These are phyloP conservation scores for Trichophyton mentagrophytes DNA, from an alignment of 2,329 filamentous ascomycete genomes.

Conservation along the genomic window DNA sequence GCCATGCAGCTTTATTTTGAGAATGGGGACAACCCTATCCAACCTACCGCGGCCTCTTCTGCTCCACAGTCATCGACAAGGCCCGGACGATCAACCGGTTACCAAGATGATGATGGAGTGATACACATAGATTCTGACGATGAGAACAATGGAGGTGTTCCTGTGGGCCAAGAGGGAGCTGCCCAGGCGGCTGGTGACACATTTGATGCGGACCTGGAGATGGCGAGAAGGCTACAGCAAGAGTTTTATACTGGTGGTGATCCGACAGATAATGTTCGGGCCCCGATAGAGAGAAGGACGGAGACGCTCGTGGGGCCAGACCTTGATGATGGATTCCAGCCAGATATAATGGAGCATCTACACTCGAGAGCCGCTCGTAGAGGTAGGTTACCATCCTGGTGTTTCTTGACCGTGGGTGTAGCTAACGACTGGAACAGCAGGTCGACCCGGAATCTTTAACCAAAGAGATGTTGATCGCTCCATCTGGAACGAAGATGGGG, in stretches of 20 bases:
- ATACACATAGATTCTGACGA: slow-evolving; percentile 70
- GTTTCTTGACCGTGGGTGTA: background rate
- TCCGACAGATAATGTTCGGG: slow-evolving; percentile 52
- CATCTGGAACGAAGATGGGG: slow-evolving; percentile 46
- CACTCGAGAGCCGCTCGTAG: slow-evolving; percentile 11
- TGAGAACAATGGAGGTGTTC: slow-evolving; percentile 33
- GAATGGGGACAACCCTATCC: slow-evolving; percentile 52
- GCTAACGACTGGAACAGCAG: slow-evolving; percentile 14
- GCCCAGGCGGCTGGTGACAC: slow-evolving; percentile 28
- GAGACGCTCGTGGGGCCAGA: slow-evolving; percentile 77
- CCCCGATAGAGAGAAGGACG: slow-evolving; percentile 79
- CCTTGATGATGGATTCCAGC: slow-evolving; percentile 29
- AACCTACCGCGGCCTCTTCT: slow-evolving; percentile 24
- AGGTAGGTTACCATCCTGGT: background rate
- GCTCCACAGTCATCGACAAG: slow-evolving; percentile 22
- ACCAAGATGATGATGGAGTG: slow-evolving; percentile 45
- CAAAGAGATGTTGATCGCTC: slow-evolving; percentile 43
- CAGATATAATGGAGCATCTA: background rate
- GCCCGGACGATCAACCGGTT: slow-evolving; percentile 23
- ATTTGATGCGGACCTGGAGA: slow-evolving; percentile 81
- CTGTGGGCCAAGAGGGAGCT: slow-evolving; percentile 19
- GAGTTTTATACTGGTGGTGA: slow-evolving; percentile 61
- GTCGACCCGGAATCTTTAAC: slow-evolving; percentile 55
- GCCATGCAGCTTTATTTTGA: slow-evolving; percentile 86
- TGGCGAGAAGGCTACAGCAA: slow-evolving; percentile 83